Base-by-base conservation (phyloP, 768 basidiomycete genomes). In the Chlorophyllum brunneum region DNA sequence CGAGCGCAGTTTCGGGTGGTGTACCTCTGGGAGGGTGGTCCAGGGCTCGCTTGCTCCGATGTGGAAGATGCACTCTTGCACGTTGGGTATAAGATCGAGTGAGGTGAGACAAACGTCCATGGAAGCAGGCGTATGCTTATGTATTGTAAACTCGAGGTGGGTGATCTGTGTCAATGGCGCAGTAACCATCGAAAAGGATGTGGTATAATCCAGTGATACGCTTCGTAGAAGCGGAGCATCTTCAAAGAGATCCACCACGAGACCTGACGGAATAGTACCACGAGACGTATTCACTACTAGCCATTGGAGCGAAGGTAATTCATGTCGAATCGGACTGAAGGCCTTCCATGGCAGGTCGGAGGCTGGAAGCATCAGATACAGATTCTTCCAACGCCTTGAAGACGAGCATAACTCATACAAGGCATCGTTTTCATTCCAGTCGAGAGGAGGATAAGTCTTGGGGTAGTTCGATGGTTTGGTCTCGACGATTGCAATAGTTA, bases 401-500 rank as follows among this genome's bases (percentile, higher is more conserved):
- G 54, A 51, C 11, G 22, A 31, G 10, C 50, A 47, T 15, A 58
- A 20, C 13, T 31, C 49, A 16, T 36, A 20, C 23, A 58, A 36
- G 7, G 52, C 44, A 20, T 48, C 38, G 22, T 33, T 48, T 13
- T 55, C 40, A 37, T 37, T 50, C 54, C 54, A 58, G 22, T 58
- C 36, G 18, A 47, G 42, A 18, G 48, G 40, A 36, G 49, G 54
- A 20, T 51, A 52, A 3, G 16, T 23, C 26, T 45, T 47, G 5
- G 40, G 42, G 18, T 45, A 38, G 33, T 48, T 26, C 7, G 27
- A 15, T n/a, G 47, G 29, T 38, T 44, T 58, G 31, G 16, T 5
- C 41, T 58, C 57, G n/a, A 48, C 23, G 10, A 58, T 41, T 6
- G 43, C 57, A 2, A 58, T 34, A n/a, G 49, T 55, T 43, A 58